These are phyloP conservation scores for Knufia petricola DNA, from an alignment of 2,329 filamentous ascomycete species.

Conservation along the genomic window DNA sequence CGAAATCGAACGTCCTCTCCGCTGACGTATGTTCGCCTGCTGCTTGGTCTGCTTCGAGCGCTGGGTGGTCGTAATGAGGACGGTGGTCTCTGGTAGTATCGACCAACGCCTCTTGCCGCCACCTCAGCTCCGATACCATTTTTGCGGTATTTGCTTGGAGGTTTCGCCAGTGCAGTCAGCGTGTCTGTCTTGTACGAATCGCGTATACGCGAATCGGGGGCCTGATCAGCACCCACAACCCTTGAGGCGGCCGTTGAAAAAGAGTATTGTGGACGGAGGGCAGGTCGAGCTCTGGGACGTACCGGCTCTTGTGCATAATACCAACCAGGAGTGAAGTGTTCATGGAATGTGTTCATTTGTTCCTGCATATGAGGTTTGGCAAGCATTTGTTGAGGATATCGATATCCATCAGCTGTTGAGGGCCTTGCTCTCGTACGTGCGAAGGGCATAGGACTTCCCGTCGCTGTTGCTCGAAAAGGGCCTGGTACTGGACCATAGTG, in stretches of 20 bases:
- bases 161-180: conserved; percentile 20
- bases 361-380: conserved; percentile 5
- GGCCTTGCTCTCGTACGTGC: conserved; percentile 13
- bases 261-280: conserved; percentile 14
- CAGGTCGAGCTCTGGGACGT: neutral
- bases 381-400: neutral
- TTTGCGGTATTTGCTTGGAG: conserved; percentile 19
- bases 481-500: neutral
- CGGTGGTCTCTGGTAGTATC: conserved; percentile 13
- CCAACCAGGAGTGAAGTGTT: conserved; percentile 23
- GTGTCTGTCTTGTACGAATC: conserved; percentile 23
- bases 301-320: conserved; percentile 16
- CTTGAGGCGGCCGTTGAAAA: conserved; percentile 23
- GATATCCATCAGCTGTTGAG: neutral
- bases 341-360: conserved; percentile 9
- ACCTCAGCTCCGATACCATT: conserved; percentile 18
- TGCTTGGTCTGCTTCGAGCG: neutral
- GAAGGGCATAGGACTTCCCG: conserved; percentile 22
- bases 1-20: conserved; percentile 17
- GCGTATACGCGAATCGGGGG: conserved; percentile 21
- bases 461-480: conserved; percentile 17
- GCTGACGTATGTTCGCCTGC: conserved; percentile 3
- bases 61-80: neutral
- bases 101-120: conserved; percentile 16
- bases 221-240: conserved; percentile 17